Percentiles rank a stretch among this genome's conserved stretches.
Conservation (phyloP, 2,329 filamentous ascomycete species). For the Knufia fluminis region DNA sequence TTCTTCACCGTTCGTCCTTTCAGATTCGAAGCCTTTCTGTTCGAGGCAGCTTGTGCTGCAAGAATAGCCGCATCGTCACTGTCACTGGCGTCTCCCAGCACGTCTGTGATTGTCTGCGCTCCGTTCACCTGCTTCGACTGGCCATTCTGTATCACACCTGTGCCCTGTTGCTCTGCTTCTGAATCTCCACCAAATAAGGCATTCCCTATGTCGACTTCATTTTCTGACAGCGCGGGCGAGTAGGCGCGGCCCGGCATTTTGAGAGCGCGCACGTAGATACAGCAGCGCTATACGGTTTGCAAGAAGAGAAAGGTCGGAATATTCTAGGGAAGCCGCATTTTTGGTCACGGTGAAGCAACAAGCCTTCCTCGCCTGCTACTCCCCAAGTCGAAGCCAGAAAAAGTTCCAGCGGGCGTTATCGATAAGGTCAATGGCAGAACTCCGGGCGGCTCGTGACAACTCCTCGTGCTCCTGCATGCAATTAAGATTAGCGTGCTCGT, state of each 20-base stretch:
- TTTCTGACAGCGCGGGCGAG: constrained; percentile 79
- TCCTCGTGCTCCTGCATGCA: not conserved
- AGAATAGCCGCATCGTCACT: constrained; percentile 78
- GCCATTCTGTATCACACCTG: constrained; percentile 23
- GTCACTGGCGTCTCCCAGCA: constrained; percentile 43
- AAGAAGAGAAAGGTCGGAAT: too few species aligned
- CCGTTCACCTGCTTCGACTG: constrained; percentile 16
- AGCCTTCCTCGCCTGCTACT: not conserved
- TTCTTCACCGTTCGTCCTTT: constrained; percentile 87
- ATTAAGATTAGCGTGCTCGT: not conserved
- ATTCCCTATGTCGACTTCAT: constrained; percentile 80
- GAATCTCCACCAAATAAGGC: constrained; percentile 59
- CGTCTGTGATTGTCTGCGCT: constrained; percentile 24
- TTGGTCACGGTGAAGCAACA: too few species aligned
- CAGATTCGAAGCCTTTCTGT: constrained; percentile 71
- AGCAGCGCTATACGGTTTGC: too few species aligned
- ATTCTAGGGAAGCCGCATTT: too few species aligned
- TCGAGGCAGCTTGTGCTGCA: constrained; percentile 76
- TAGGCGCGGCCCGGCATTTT: constrained; percentile 35
- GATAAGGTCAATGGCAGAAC: not conserved
- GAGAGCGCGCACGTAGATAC: too few species aligned
- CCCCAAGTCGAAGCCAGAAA: not conserved
- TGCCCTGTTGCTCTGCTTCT: constrained; percentile 32
- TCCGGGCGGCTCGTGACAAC: too few species aligned
- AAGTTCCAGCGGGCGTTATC: not conserved